phyloP scores from a whole-genome alignment of 352 stramenopile genomes.

The Phytophthora fragariaefolia region DNA sequence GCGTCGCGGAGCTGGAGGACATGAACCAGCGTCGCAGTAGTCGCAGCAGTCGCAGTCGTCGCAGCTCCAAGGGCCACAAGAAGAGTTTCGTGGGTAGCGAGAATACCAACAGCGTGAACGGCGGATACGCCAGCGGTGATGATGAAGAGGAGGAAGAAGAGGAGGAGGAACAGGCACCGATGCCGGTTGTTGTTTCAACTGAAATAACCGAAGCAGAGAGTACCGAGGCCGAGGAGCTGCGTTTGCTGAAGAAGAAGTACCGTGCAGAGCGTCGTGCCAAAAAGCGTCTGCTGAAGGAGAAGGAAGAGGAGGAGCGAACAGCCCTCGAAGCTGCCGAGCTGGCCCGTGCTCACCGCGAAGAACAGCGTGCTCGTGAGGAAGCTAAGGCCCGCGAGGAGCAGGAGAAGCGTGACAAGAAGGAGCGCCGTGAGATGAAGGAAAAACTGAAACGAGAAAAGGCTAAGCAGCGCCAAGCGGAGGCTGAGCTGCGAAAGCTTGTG shows the following conservation, averaged over 20 bases:
- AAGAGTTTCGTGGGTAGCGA: constrained; percentile 42
- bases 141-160: constrained; percentile 30
- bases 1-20: constrained; percentile 23
- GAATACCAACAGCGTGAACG: constrained; percentile 19
- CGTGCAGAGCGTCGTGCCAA: constrained; percentile 50
- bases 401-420: constrained; percentile 50
- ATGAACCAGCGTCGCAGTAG: constrained; percentile 27
- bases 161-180: constrained; percentile 7
- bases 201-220: constrained; percentile 19
- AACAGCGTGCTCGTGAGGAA: constrained; percentile 48
- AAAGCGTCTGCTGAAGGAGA: constrained; percentile 41
- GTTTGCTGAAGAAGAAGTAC: constrained; percentile 42
- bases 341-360: constrained; percentile 44
- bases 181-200: neutral
- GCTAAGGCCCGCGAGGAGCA: constrained; percentile 46
- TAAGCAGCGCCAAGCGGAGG: constrained; percentile 47
- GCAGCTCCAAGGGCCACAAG: constrained; percentile 36
- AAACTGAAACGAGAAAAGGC: constrained; percentile 49
- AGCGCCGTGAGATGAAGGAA: constrained; percentile 48
- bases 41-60: constrained; percentile 31
- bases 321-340: constrained; percentile 46
- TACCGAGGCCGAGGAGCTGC: constrained; percentile 41
- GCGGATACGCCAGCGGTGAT: constrained; percentile 24
- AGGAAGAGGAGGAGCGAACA: constrained; percentile 47
- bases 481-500: constrained; percentile 41